These are phyloP conservation scores for Lachnellula arida DNA, from an alignment of 2,329 filamentous ascomycete genomes.

Conservation along the genomic window DNA sequence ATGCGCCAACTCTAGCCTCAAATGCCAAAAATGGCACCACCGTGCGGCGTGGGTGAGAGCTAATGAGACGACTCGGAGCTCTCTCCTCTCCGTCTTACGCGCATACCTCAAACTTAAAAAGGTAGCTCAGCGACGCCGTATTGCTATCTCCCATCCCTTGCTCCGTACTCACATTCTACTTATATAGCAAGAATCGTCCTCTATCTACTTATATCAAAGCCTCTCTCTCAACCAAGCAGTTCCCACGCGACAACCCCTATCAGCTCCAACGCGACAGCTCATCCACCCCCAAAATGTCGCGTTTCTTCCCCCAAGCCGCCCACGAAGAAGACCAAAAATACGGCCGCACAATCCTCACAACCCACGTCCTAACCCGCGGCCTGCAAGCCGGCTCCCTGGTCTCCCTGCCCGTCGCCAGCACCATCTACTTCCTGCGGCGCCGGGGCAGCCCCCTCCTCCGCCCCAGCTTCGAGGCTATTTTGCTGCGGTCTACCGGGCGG, in stretches of 20 bases:
- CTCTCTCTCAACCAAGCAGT: too few species aligned
- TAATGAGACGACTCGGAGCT: too few species aligned
- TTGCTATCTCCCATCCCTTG: neutral
- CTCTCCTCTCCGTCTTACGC: neutral
- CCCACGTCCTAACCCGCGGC: constrained; percentile 54
- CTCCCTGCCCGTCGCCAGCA: constrained; percentile 37
- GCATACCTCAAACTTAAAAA: neutral
- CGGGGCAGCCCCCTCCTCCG: constrained; percentile 6
- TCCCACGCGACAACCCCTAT: too few species aligned
- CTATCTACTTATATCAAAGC: neutral
- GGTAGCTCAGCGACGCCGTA: neutral
- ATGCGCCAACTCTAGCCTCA: neutral
- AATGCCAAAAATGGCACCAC: neutral
- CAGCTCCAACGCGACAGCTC: neutral
- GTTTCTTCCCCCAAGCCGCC: constrained; percentile 44
- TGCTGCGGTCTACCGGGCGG: constrained; percentile 43
- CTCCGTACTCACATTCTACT: neutral
- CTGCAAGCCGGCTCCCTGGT: constrained; percentile 49
- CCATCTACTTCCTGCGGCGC: constrained; percentile 27
- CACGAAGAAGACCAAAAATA: constrained; percentile 61
- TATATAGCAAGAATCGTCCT: neutral
- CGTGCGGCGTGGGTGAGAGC: too few species aligned
- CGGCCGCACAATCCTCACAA: constrained; percentile 49
- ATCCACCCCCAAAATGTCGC: constrained; percentile 43
- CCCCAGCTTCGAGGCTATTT: constrained; percentile 30